A percentile compares a stretch with the other conserved stretches of the same genome.
Conservation (phyloP, 805 yeast species). For the Saturnispora dispora region DNA sequence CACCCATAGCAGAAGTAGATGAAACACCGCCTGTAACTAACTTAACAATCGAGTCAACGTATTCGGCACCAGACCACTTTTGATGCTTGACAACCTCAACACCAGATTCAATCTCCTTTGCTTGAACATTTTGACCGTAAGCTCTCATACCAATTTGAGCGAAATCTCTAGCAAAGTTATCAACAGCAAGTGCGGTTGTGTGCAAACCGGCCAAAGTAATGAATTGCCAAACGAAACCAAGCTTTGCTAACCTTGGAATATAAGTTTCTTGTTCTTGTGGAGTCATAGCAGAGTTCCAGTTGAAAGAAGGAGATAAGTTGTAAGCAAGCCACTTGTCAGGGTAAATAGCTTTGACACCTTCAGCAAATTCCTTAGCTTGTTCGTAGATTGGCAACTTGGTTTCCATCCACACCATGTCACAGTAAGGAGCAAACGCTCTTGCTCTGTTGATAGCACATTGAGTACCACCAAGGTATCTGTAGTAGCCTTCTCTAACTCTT, state of each 20-base stretch:
- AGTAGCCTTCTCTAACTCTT: constrained; percentile 94
- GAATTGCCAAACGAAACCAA: constrained; percentile 96
- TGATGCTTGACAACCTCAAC: constrained; percentile 97
- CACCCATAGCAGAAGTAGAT: constrained; percentile 97
- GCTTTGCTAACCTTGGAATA: constrained; percentile 72
- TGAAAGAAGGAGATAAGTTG: constrained; percentile 94
- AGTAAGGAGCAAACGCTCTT: constrained; percentile 88
- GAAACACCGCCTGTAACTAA: constrained; percentile 90
- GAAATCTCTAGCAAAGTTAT: constrained; percentile 72
- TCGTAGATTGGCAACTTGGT: constrained; percentile 86
- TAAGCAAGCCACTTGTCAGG: constrained; percentile 96
- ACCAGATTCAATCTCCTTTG: constrained; percentile 75
- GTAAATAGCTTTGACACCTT: constrained; percentile 69
- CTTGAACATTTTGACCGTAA: constrained; percentile 81
- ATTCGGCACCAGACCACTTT: constrained; percentile 98
- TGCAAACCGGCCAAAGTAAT: constrained; percentile 96
- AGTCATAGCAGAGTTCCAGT: constrained; percentile 94
- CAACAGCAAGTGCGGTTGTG: constrained; percentile 87
- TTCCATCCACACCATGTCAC: constrained; percentile 98
- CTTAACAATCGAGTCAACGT: constrained; percentile 82
- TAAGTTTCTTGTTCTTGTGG: constrained; percentile 82
- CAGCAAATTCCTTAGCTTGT: constrained; percentile 92
- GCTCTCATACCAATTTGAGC: constrained; percentile 88
- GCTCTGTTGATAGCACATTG: constrained; percentile 97
- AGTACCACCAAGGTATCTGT: constrained; percentile 93